Percentiles rank a stretch among this genome's conserved stretches.
phyloP scores from a whole-genome alignment of 148 eudicot species.

The Pharnaceum exiguum region DNA sequence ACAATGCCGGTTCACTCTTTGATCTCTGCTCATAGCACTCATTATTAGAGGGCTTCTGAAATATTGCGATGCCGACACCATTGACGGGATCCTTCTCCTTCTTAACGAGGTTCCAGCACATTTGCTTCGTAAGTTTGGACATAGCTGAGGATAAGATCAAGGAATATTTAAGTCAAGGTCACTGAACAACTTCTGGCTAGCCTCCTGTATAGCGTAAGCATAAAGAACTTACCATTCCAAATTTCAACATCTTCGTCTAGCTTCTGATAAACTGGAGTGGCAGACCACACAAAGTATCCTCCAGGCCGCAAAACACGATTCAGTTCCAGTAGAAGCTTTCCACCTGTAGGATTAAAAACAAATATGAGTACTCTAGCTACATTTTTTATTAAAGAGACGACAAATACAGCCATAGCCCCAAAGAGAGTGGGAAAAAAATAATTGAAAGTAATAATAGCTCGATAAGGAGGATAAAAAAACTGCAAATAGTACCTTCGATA shows the following conservation, averaged over 20 bases:
- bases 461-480: neutral
- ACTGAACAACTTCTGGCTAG: too few species aligned
- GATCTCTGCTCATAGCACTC: slow-evolving; percentile 74
- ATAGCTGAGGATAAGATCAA: slow-evolving; percentile 51
- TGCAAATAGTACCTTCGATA: slow-evolving; percentile 61
- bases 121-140: slow-evolving; percentile 61
- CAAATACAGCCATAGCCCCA: too few species aligned
- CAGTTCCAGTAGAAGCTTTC: slow-evolving; percentile 66
- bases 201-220: too few species aligned
- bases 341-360: slow-evolving; percentile 54
- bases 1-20: slow-evolving; percentile 59
- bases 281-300: slow-evolving; percentile 77
- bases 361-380: too few species aligned
- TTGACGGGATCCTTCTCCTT: slow-evolving; percentile 67
- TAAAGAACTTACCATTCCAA: slow-evolving; percentile 55
- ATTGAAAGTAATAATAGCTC: neutral
- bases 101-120: slow-evolving; percentile 82
- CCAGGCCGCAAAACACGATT: slow-evolving; percentile 77
- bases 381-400: too few species aligned
- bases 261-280: slow-evolving; percentile 70
- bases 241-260: slow-evolving; percentile 53
- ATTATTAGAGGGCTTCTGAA: slow-evolving; percentile 63
- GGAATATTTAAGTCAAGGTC: neutral
- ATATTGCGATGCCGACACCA: slow-evolving; percentile 70
- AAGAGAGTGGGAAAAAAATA: neutral